Evolutionary conservation across 768 basidiomycete genomes (phyloP).

Genomic region (Termitomyces eurrhizus): DNA sequence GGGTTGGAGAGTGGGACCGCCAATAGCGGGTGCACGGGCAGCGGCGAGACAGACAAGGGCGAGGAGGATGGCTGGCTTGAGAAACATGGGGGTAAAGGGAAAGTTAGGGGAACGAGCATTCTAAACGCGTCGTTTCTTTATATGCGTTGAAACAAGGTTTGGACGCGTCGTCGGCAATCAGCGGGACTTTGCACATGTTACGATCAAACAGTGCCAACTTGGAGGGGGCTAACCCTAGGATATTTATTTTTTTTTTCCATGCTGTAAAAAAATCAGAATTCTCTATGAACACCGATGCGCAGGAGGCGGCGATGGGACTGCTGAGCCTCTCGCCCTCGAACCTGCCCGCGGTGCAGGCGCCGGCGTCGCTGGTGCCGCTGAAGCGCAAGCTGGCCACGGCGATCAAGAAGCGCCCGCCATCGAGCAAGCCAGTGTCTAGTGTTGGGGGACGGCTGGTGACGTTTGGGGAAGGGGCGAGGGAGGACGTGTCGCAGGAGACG

Average conservation of each 20-base stretch:
- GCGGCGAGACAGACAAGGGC: background rate
- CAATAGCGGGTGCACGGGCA: background rate
- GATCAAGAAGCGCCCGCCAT: conserved; percentile 22
- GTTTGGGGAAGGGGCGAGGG: background rate
- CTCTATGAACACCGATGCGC: conserved; percentile 36
- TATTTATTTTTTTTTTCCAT: background rate
- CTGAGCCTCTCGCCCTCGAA: conserved; percentile 39
- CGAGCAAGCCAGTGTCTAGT: background rate
- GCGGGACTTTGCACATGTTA: background rate
- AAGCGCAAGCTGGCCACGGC: conserved; percentile 20
- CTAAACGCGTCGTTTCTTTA: background rate
- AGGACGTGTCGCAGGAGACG: conserved; percentile 11
- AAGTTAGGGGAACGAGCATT: too few relatives aligned
- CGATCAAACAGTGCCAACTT: background rate
- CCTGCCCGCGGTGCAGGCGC: background rate
- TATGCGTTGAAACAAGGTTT: too few relatives aligned
- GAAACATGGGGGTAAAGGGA: too few relatives aligned
- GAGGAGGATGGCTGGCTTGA: background rate
- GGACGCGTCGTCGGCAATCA: background rate
- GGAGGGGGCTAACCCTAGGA: too few relatives aligned
- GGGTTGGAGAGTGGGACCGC: too few relatives aligned
- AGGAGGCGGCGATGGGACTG: conserved; percentile 56
- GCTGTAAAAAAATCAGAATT: background rate
- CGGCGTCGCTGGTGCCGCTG: conserved; percentile 5
- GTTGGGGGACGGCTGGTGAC: background rate